phyloP scores from a whole-genome alignment of 2,329 filamentous ascomycete genomes.

The Pezicula neosporulosa region DNA sequence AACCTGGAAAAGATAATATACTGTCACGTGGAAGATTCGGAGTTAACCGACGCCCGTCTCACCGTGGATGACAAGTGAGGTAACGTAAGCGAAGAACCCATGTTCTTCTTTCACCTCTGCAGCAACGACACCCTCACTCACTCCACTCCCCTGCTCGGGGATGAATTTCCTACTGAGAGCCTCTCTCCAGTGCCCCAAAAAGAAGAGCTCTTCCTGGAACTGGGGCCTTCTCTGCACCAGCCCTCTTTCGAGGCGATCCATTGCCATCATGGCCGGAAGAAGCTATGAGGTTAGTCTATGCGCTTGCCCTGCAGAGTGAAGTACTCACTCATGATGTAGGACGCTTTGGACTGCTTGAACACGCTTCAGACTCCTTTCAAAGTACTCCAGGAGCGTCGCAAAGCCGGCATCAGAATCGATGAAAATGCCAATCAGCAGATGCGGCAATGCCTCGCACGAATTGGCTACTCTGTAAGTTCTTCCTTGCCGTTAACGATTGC shows the following conservation, averaged over 20 bases:
- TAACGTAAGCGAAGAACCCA: too few relatives aligned
- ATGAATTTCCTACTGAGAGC: neutral
- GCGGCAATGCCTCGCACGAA: slow-evolving; percentile 69
- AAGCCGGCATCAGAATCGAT: slow-evolving; percentile 70
- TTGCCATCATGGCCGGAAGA: slow-evolving; percentile 4
- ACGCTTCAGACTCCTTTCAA: slow-evolving; percentile 86
- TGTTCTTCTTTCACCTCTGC: too few relatives aligned
- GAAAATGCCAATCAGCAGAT: slow-evolving; percentile 72
- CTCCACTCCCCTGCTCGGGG: too few relatives aligned
- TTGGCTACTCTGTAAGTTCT: slow-evolving; percentile 64
- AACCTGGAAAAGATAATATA: too few relatives aligned
- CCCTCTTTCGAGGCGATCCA: neutral
- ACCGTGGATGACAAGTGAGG: too few relatives aligned
- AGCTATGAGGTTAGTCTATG: slow-evolving; percentile 13
- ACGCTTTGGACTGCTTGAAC: slow-evolving; percentile 83
- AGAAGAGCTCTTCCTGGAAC: neutral
- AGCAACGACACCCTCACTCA: too few relatives aligned
- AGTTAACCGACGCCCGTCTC: too few relatives aligned
- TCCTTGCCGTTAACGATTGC: neutral
- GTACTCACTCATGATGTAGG: slow-evolving; percentile 48
- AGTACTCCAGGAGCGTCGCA: slow-evolving; percentile 73
- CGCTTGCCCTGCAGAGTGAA: neutral
- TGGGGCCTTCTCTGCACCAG: too few relatives aligned
- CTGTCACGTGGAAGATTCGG: too few relatives aligned
- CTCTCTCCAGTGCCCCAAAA: neutral